phyloP scores from a whole-genome alignment of 768 basidiomycete species.

The Piloderma croceum region DNA sequence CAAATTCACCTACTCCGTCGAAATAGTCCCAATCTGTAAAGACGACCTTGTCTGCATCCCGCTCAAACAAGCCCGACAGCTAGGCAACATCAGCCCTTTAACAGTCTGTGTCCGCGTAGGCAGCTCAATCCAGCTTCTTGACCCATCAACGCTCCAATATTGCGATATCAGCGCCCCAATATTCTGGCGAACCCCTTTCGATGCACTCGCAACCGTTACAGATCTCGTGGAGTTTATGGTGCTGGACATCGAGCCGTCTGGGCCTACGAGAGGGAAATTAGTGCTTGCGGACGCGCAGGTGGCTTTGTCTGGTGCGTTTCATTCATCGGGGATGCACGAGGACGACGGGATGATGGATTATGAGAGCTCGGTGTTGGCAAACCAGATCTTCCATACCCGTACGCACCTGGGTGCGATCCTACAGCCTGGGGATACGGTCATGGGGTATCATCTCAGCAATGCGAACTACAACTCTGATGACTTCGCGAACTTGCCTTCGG shows the following conservation, averaged over 20 bases:
- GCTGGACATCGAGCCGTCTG: slow-evolving; percentile 86
- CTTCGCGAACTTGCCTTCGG: slow-evolving; percentile 60
- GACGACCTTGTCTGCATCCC: slow-evolving; percentile 95
- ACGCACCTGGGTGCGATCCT: slow-evolving; percentile 92
- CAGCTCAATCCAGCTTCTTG: slow-evolving; percentile 85
- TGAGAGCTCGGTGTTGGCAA: slow-evolving; percentile 51
- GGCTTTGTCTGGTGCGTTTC: slow-evolving; percentile 75
- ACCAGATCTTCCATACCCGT: slow-evolving; percentile 89
- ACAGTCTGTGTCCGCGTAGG: slow-evolving; percentile 88
- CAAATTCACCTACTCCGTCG: slow-evolving; percentile 96
- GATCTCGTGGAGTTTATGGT: slow-evolving; percentile 95
- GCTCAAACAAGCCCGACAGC: slow-evolving; percentile 67
- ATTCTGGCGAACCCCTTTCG: slow-evolving; percentile 93
- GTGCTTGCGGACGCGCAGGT: slow-evolving; percentile 89
- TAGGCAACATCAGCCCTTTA: slow-evolving; percentile 86
- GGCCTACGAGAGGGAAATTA: slow-evolving; percentile 64
- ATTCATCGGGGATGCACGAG: slow-evolving; percentile 39
- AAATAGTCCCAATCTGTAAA: slow-evolving; percentile 95
- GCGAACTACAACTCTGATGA: slow-evolving; percentile 91
- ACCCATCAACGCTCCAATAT: slow-evolving; percentile 78
- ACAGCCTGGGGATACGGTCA: slow-evolving; percentile 89
- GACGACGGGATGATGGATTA: slow-evolving; percentile 55
- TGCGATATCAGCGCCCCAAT: slow-evolving; percentile 72
- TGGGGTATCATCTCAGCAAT: slow-evolving; percentile 86
- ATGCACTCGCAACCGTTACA: slow-evolving; percentile 71